These are phyloP conservation scores for Solanum peruvianum DNA, from an alignment of 257 asterid genomes.

Conservation along the genomic window DNA sequence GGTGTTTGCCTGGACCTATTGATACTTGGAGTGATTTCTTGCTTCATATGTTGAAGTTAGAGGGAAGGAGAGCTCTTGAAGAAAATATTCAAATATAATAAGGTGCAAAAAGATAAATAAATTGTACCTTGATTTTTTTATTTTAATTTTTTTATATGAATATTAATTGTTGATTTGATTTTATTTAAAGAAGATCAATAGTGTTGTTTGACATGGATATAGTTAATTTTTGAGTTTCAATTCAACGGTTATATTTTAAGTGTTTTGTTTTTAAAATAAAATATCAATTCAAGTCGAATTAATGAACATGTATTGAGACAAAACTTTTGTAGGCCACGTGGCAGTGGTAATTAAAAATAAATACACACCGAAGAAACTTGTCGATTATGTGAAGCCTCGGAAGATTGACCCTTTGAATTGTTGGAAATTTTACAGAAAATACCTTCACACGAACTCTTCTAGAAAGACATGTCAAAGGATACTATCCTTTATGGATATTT, in stretches of 20 bases:
- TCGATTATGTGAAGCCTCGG: no score
- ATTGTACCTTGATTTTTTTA: background rate
- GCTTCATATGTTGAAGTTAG: constrained; percentile 40
- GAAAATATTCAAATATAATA: constrained; percentile 10
- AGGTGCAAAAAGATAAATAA: background rate
- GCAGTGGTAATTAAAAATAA: no score
- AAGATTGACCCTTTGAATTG: no score
- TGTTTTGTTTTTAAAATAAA: no score
- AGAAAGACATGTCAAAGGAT: no score
- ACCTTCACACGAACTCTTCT: no score
- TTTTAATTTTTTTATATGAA: background rate
- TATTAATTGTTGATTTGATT: background rate
- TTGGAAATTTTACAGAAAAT: no score
- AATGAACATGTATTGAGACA: background rate
- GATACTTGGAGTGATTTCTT: constrained; percentile 57
- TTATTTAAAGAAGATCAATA: background rate
- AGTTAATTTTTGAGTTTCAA: background rate
- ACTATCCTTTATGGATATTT: no score
- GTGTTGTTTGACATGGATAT: background rate
- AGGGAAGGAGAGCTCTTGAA: constrained; percentile 16
- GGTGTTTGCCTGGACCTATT: constrained; percentile 59
- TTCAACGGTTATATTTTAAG: no score
- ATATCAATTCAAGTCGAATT: background rate
- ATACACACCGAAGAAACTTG: no score
- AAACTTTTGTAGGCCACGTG: no score